Base-by-base conservation (phyloP, 768 basidiomycete genomes). In the Astraeus odoratus region DNA sequence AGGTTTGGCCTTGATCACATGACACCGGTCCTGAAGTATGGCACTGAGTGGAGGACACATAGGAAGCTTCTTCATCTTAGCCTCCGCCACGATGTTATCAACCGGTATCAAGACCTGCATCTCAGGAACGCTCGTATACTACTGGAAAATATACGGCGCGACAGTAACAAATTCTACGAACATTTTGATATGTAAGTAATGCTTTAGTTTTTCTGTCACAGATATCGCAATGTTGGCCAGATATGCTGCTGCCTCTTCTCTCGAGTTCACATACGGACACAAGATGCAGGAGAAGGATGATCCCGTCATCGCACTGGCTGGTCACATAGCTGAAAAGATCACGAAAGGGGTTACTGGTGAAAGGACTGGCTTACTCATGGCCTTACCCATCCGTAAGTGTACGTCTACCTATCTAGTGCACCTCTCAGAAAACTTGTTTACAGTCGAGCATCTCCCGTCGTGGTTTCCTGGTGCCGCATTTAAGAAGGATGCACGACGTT, bases 391-490 rank as follows among this genome's bases (percentile, higher is more conserved):
- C 2, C 35, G 51, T 53, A 23, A 16, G 49, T 39, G 20, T 31
- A n/a, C n/a, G n/a, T n/a, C n/a, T n/a, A n/a, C n/a, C n/a, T n/a
- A n/a, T n/a, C n/a, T n/a, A n/a, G n/a, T n/a, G n/a, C n/a, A n/a
- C n/a, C n/a, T n/a, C 36, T 37, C 8, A 22, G 22, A 3, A 37
- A 19, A 20, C 8, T 20, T 10, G 19, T 18, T 35, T 18, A 20
- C 33, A 53, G 46, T 53, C 23, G n/a, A 30, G 44, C 24, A 44
- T 37, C 43, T 53, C 23, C 51, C 49, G 3, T 40, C 44, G 10
- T 53, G 51, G 51, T 41, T 53, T 18, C 49, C 49, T 16, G 51
- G 51, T 9, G 23, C 43, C n/a, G 39, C 49, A 22, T 50, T 53
- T 43, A 50, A 42, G 34, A 10, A 18, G 7, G 20, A 16, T 15